These are phyloP conservation scores for Parietichytrium sp. DNA, from an alignment of 108 stramenopile genomes.

Conservation along the genomic window DNA sequence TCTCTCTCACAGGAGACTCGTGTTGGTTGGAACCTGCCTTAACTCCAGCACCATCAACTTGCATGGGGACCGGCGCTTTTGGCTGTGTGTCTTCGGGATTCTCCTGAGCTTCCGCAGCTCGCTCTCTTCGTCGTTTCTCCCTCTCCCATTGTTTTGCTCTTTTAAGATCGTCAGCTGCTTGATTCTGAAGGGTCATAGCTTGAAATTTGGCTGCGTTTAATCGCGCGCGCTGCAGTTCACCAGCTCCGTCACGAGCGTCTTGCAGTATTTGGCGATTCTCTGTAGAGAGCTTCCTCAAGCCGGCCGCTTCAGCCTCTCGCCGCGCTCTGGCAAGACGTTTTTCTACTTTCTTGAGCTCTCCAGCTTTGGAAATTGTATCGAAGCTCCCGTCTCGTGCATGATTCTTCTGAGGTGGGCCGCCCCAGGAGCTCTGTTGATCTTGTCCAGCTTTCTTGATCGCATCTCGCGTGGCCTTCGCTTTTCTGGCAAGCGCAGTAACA, in stretches of 20 bases:
- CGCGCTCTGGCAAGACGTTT: not conserved
- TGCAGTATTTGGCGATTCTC: not conserved
- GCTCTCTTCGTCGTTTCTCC: too few species aligned
- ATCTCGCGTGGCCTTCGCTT: not conserved
- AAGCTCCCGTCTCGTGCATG: constrained; percentile 23
- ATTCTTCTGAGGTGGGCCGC: not conserved
- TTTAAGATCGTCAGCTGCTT: not conserved
- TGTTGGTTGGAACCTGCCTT: too few species aligned
- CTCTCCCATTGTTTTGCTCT: not conserved
- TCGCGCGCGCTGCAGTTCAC: constrained; percentile 5
- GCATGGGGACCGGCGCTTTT: too few species aligned
- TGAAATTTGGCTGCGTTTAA: not conserved
- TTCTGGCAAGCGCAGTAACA: not conserved
- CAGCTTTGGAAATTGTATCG: not conserved
- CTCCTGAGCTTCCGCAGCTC: too few species aligned
- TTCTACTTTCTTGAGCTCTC: not conserved
- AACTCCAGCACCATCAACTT: too few species aligned
- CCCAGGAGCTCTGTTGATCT: not conserved
- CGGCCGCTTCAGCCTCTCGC: not conserved
- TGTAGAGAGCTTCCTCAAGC: not conserved
- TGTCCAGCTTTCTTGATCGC: not conserved
- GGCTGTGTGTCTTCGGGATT: too few species aligned
- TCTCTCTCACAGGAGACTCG: too few species aligned
- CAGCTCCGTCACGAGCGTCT: not conserved
- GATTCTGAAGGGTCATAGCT: not conserved